Evolutionary conservation across 2,329 filamentous ascomycete genomes (phyloP).

Genomic region (Phialophora macrospora): DNA sequence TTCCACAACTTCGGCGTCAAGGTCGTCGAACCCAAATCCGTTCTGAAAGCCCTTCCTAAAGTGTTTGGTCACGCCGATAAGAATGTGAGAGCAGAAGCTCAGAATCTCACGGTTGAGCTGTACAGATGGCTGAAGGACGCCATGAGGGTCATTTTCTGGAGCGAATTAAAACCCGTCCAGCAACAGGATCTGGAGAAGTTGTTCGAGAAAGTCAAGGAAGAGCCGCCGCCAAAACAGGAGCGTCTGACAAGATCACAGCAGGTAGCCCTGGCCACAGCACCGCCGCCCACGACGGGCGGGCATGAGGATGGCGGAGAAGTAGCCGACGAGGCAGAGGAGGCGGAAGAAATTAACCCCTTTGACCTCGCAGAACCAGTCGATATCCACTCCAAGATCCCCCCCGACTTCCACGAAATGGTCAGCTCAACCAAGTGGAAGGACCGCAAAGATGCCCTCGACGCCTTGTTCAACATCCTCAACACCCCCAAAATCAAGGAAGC

Average conservation of each 20-base stretch:
- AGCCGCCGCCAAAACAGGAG: conserved; percentile 86
- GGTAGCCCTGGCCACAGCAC: conserved; percentile 75
- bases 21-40: conserved; percentile 87
- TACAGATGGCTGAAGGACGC: conserved; percentile 97
- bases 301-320: conserved; percentile 61
- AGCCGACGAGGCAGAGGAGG: conserved; percentile 64
- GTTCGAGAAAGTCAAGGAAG: conserved; percentile 90
- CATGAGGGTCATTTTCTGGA: conserved; percentile 98
- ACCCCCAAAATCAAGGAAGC: conserved; percentile 91
- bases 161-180: conserved; percentile 91
- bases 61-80: conserved; percentile 97
- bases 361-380: conserved; percentile 85
- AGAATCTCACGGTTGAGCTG: conserved; percentile 87
- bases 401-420: conserved; percentile 80
- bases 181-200: conserved; percentile 91
- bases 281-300: conserved; percentile 62
- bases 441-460: conserved; percentile 90
- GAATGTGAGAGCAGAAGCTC: conserved; percentile 92
- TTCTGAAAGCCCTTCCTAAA: conserved; percentile 86
- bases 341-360: conserved; percentile 76
- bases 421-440: conserved; percentile 98
- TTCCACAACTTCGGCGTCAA: conserved; percentile 96
- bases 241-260: conserved; percentile 87
- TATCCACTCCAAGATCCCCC: conserved; percentile 77
- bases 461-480: conserved; percentile 74